A percentile compares a stretch with the other conserved stretches of the same genome.
These are phyloP conservation scores for Geoglossum cookeanum DNA, from an alignment of 2,329 filamentous ascomycete genomes.

Conservation along the genomic window DNA sequence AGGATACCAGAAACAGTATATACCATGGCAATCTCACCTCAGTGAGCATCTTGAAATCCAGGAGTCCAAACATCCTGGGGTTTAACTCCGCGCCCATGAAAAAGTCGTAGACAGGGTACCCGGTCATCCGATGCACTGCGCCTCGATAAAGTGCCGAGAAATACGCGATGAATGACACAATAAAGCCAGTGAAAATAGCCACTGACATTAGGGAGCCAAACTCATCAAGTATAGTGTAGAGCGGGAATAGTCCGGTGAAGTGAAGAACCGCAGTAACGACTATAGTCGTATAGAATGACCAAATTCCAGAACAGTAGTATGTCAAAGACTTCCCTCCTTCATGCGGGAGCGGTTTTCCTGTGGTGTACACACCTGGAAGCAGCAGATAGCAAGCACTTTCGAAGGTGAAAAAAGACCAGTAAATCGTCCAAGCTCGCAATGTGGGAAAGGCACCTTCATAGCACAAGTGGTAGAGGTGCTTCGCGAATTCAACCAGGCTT, in stretches of 20 bases:
- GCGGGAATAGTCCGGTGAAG: slow-evolving; percentile 63
- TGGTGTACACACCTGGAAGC: slow-evolving; percentile 71
- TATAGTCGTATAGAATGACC: slow-evolving; percentile 76
- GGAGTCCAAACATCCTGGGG: slow-evolving; percentile 62
- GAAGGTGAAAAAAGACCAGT: slow-evolving; percentile 82
- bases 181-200: slow-evolving; percentile 74
- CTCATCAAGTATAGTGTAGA: slow-evolving; percentile 86
- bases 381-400: slow-evolving; percentile 68
- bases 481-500: slow-evolving; percentile 49
- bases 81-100: slow-evolving; percentile 84
- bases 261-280: slow-evolving; percentile 52
- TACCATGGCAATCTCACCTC: slow-evolving; percentile 88
- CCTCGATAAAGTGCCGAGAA: slow-evolving; percentile 65
- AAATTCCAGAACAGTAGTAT: slow-evolving; percentile 88
- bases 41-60: slow-evolving; percentile 93
- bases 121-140: slow-evolving; percentile 81
- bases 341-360: slow-evolving; percentile 75
- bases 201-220: slow-evolving; percentile 88
- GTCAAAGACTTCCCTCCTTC: slow-evolving; percentile 66
- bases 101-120: slow-evolving; percentile 64
- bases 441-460: slow-evolving; percentile 75
- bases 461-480: slow-evolving; percentile 50
- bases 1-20: slow-evolving; percentile 62
- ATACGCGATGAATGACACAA: slow-evolving; percentile 71
- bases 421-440: slow-evolving; percentile 70